Base-by-base conservation (phyloP, 352 stramenopile genomes). In the Pythium dissotocum region DNA sequence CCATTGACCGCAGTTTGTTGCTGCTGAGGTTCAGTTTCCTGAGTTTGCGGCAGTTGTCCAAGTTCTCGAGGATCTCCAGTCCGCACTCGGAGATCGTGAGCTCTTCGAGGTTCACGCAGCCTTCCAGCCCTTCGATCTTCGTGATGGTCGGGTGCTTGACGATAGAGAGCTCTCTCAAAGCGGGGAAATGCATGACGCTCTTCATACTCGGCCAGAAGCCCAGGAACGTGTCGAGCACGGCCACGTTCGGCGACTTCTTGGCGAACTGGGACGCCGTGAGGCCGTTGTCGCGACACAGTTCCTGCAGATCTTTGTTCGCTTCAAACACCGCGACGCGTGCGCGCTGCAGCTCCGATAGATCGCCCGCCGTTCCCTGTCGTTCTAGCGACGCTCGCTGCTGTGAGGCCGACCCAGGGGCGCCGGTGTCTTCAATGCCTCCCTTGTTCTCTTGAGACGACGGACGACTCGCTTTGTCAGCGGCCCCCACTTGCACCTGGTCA, bases 171-270 rank as follows among this genome's bases (percentile, higher is more conserved):
- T 94, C 83, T 26, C 73, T 63, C 1, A 95, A 65, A 6, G 69
- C 77, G 2, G 78, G 67, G 44, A 94, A 95, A 62, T 90, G 77
- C 70, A 78, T 70, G 32, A 92, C 77, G 46, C 75, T 81, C 57
- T 77, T 74, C 85, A 95, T 93, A 16, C 72, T 88, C 26, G 63
- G 40, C 84, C 86, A 94, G 49, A 91, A 93, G 16, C 86, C 86
- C 6, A 94, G 69, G 73, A 94, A 94, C 79, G 89, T 83, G 42
- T 93, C 84, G 26, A 93, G 60, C 32, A 70, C 53, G 13, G 70
- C 74, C 33, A 94, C 73, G 0, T 36, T 55, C 7, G 78, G 69
- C 24, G 65, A 73, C 35, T 72, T 78, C 16, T 77, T 75, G 18
- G 75, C 81, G 56, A 94, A 94, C 48, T 90, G 83, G 21, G 68